Conservation (phyloP, 495 filamentous ascomycete species). For the Hypoxylon perforatum region DNA sequence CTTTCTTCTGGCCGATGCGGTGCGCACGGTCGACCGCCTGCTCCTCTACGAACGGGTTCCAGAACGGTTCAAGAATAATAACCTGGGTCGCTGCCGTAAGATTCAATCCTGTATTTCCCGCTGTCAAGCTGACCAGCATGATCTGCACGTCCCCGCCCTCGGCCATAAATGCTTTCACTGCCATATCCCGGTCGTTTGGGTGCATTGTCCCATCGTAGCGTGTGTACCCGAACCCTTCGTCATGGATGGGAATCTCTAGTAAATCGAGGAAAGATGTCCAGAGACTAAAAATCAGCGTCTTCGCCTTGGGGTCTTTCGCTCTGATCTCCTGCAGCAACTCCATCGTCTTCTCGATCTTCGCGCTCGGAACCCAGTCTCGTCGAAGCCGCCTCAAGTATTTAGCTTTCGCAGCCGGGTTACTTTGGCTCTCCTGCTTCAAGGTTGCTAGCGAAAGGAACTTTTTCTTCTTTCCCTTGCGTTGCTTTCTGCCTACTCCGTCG, state of each 20-base stretch:
- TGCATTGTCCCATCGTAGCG: slow-evolving; percentile 93
- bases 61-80: slow-evolving; percentile 94
- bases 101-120: slow-evolving; percentile 92
- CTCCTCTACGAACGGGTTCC: slow-evolving; percentile 95
- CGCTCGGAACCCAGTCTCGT: slow-evolving; percentile 72
- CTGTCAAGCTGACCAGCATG: slow-evolving; percentile 89
- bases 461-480: slow-evolving; percentile 57
- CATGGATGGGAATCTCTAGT: slow-evolving; percentile 84
- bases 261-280: slow-evolving; percentile 93
- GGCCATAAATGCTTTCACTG: slow-evolving; percentile 79
- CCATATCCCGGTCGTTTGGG: slow-evolving; percentile 71
- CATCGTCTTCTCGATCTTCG: slow-evolving; percentile 79
- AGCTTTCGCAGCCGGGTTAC: slow-evolving; percentile 67
- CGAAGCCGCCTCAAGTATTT: slow-evolving; percentile 69
- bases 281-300: slow-evolving; percentile 93
- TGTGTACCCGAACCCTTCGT: slow-evolving; percentile 70
- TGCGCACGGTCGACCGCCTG: slow-evolving; percentile 95
- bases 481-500: slow-evolving; percentile 15
- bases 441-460: slow-evolving; percentile 64
- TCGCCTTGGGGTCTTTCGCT: slow-evolving; percentile 63
- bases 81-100: slow-evolving; percentile 87
- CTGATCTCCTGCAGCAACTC: slow-evolving; percentile 65
- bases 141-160: slow-evolving; percentile 74
- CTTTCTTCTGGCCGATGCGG: slow-evolving; percentile 82
- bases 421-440: slow-evolving; percentile 70